Evolutionary conservation across 2,329 filamentous ascomycete genomes (phyloP).

Genomic region (Coniochaeta prunicola): DNA sequence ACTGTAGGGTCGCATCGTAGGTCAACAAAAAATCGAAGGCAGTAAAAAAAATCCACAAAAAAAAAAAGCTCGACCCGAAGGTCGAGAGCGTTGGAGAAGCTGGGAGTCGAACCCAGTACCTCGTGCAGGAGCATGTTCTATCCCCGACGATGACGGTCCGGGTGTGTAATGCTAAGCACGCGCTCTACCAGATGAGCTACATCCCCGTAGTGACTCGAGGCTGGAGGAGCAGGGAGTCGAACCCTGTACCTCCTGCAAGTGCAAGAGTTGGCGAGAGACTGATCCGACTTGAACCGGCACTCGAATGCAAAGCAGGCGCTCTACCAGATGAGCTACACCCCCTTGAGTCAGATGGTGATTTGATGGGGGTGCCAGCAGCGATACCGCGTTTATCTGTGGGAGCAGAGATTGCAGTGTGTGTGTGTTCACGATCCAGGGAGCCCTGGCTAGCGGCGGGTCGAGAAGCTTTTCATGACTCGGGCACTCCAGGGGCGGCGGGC

Average conservation of each 20-base stretch:
- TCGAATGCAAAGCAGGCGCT: not conserved
- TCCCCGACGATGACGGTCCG: not conserved
- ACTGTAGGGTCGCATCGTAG: not conserved
- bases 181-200: not conserved
- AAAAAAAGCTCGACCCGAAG: not conserved
- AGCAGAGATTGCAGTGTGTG: no score
- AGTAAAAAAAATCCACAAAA: not conserved
- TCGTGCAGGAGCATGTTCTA: not conserved
- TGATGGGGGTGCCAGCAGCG: not conserved
- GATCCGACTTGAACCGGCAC: not conserved
- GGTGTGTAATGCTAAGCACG: not conserved
- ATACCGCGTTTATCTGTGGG: not conserved
- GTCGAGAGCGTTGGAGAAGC: not conserved
- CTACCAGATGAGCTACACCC: not conserved
- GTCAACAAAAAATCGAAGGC: not conserved
- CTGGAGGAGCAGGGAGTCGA: not conserved
- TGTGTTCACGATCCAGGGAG: not conserved
- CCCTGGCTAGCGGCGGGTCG: not conserved
- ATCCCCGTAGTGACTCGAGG: not conserved
- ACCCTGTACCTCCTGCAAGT: not conserved
- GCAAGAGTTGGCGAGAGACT: not conserved
- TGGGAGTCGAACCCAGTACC: constrained; percentile 1
- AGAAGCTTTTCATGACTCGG: not conserved
- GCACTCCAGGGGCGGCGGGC: not conserved
- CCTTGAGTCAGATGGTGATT: not conserved